phyloP scores from a whole-genome alignment of 306 rosid genomes.

The Quercus alba region DNA sequence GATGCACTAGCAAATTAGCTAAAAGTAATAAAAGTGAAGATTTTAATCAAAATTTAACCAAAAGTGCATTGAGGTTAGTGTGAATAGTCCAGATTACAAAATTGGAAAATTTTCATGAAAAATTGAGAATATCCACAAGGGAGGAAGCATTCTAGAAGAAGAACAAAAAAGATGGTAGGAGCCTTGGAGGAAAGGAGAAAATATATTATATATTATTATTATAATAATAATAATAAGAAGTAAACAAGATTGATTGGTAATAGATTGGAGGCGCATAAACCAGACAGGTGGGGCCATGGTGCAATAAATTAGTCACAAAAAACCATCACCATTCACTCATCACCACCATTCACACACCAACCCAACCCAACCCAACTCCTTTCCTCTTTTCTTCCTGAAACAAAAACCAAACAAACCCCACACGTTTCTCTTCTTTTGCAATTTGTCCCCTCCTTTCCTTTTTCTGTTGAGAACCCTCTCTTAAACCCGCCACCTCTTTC shows the following conservation, averaged over 20 bases:
- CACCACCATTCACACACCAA: constrained; percentile 10
- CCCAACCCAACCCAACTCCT: constrained; percentile 12
- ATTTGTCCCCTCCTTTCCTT: neutral
- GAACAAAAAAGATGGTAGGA: neutral
- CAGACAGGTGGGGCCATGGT: constrained; percentile 46
- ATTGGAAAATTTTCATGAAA: neutral
- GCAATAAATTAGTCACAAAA: neutral
- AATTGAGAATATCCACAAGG: neutral
- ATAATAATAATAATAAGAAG: constrained; percentile 7
- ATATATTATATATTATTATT: neutral
- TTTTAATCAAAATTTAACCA: too few species aligned
- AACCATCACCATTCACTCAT: neutral
- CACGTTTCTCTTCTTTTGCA: neutral
- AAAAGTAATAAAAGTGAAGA: too few species aligned
- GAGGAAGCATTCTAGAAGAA: neutral
- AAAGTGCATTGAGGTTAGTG: too few species aligned
- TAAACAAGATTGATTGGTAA: neutral
- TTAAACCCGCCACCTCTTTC: neutral
- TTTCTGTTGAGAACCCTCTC: constrained; percentile 11
- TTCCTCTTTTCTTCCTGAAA: neutral
- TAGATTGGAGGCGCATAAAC: constrained; percentile 39
- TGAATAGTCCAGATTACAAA: too few species aligned
- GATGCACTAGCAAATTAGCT: too few species aligned
- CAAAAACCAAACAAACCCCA: neutral
- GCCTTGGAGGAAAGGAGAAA: neutral